Conservation (phyloP, 441 rosid species). For the Populus tomentosa region DNA sequence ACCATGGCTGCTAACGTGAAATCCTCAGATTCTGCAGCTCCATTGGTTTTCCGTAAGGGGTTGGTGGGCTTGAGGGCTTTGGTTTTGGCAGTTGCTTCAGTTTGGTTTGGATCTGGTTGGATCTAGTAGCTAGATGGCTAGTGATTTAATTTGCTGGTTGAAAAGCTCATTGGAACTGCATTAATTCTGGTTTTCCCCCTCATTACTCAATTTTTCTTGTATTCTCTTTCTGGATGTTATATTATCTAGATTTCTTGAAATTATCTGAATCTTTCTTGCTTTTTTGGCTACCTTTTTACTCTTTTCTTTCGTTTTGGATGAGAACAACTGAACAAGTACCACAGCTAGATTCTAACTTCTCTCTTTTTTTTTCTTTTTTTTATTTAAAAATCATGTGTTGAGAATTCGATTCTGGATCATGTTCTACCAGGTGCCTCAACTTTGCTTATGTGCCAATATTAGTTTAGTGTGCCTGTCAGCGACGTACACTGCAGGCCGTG, state of each 20-base stretch:
- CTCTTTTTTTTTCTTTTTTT: too few relatives aligned
- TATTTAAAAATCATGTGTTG: too few relatives aligned
- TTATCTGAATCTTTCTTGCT: not conserved
- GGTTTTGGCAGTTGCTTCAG: constrained; percentile 26
- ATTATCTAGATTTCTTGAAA: not conserved
- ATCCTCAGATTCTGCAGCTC: constrained; percentile 27
- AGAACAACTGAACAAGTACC: too few relatives aligned
- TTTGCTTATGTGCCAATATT: too few relatives aligned
- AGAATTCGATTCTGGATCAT: too few relatives aligned
- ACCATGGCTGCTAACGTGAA: constrained; percentile 19
- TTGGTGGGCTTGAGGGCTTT: constrained; percentile 25
- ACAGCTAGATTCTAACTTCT: too few relatives aligned
- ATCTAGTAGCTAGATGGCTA: constrained; percentile 15
- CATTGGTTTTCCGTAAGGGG: constrained; percentile 12
- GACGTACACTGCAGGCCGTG: too few relatives aligned
- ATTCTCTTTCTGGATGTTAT: not conserved
- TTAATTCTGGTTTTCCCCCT: not conserved
- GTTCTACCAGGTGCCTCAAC: too few relatives aligned
- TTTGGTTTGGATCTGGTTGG: constrained; percentile 41
- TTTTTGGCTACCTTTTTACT: not conserved
- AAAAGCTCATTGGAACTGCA: not conserved
- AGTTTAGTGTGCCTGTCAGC: too few relatives aligned
- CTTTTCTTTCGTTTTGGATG: not conserved
- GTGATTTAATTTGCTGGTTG: not conserved
- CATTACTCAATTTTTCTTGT: not conserved